These are phyloP conservation scores for Serendipita vermifera DNA, from an alignment of 768 basidiomycete species.

Conservation along the genomic window DNA sequence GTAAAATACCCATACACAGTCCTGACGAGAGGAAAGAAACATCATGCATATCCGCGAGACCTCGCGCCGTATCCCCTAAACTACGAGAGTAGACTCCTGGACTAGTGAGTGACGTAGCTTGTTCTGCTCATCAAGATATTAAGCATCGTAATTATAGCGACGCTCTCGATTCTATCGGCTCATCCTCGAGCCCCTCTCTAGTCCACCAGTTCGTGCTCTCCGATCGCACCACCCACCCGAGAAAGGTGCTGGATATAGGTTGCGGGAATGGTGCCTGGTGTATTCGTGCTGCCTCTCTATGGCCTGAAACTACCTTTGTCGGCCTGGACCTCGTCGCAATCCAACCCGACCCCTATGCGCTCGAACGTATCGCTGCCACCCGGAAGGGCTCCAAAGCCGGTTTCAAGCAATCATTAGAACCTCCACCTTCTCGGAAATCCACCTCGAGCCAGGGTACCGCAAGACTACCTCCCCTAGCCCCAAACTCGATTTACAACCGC, in stretches of 20 bases:
- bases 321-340: slow-evolving; percentile 5
- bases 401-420: no score
- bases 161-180: no score
- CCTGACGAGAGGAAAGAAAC: slow-evolving; percentile 5
- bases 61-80: neutral
- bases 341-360: neutral
- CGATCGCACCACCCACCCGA: neutral
- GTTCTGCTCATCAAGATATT: no score
- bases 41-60: neutral
- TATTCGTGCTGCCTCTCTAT: neutral
- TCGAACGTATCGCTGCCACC: neutral
- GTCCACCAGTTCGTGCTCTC: neutral
- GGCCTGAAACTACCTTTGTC: neutral
- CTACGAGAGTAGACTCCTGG: slow-evolving; percentile 3
- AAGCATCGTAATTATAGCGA: no score
- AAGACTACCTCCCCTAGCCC: neutral
- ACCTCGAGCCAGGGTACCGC: neutral
- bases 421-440: neutral
- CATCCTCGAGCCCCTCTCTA: no score
- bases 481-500: neutral
- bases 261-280: slow-evolving; percentile 4
- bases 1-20: neutral
- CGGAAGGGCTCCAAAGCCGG: neutral
- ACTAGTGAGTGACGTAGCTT: neutral
- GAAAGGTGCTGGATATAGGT: neutral